phyloP scores from a whole-genome alignment of 164 flowering plant genomes.

The Chloranthus sessilifolius region DNA sequence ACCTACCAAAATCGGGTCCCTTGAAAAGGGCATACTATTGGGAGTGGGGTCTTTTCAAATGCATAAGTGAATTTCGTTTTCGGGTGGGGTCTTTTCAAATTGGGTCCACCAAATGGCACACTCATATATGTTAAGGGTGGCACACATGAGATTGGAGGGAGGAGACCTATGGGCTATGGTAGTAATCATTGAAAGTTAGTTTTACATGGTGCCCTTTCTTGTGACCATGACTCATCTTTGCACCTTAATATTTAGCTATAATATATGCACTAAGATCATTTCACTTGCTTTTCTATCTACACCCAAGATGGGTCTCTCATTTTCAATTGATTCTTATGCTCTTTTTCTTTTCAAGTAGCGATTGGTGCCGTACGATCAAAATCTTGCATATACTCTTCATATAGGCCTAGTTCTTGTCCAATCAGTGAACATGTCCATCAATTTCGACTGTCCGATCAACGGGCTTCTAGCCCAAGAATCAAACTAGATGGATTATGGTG shows the following conservation, averaged over 20 bases:
- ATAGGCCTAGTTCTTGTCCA: too few relatives aligned
- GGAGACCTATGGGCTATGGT: neutral
- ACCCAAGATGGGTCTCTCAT: neutral
- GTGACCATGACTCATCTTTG: slow-evolving; percentile 8
- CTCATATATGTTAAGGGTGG: neutral
- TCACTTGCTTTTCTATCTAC: neutral
- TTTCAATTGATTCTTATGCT: slow-evolving; percentile 1
- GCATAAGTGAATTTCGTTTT: neutral
- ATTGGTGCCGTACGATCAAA: too few relatives aligned
- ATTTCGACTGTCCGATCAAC: too few relatives aligned
- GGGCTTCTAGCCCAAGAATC: too few relatives aligned
- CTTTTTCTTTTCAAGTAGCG: too few relatives aligned
- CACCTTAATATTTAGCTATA: slow-evolving; percentile 4
- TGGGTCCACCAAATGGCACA: slow-evolving; percentile 7
- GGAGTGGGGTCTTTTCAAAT: neutral
- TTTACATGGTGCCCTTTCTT: neutral
- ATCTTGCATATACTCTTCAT: too few relatives aligned
- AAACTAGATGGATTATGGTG: too few relatives aligned
- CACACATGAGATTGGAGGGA: slow-evolving; percentile 1
- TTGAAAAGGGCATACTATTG: neutral
- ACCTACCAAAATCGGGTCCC: neutral
- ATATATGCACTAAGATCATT: neutral
- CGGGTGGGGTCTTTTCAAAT: slow-evolving; percentile 12
- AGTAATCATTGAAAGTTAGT: neutral
- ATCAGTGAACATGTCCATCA: too few relatives aligned